These are phyloP conservation scores for Phellinidium pouzarii DNA, from an alignment of 1,284 basidiomycete species.

Conservation along the genomic window DNA sequence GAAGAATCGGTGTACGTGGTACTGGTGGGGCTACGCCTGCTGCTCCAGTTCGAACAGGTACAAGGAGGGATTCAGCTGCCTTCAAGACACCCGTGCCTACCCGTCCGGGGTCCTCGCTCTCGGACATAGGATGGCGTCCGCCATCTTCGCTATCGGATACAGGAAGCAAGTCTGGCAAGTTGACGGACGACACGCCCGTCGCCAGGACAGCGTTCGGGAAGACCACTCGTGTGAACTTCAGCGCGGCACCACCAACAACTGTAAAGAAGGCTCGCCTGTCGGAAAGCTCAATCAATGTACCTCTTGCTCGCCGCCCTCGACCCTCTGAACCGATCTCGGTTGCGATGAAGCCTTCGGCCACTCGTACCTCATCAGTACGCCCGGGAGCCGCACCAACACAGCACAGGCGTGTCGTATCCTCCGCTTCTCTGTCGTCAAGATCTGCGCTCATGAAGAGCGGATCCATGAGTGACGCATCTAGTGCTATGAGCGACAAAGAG, in stretches of 20 bases:
- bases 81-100: constrained; percentile 40
- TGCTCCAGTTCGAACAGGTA: constrained; percentile 25
- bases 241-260: constrained; percentile 23
- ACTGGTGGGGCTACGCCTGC: constrained; percentile 58
- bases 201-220: constrained; percentile 33
- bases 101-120: constrained; percentile 49
- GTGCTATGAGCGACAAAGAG: constrained; percentile 14
- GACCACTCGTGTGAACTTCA: constrained; percentile 41
- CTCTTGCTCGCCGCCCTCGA: constrained; percentile 6
- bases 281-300: constrained; percentile 5
- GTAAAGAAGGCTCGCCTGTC: constrained; percentile 11
- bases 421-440: background rate
- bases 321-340: constrained; percentile 5
- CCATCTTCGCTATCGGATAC: constrained; percentile 50
- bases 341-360: background rate
- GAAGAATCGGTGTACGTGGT: constrained; percentile 55
- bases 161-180: constrained; percentile 33
- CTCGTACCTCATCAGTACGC: background rate
- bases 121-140: constrained; percentile 40
- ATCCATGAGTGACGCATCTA: constrained; percentile 12
- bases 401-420: constrained; percentile 4
- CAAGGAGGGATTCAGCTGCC: constrained; percentile 25
- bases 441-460: constrained; percentile 5
- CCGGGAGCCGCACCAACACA: background rate
- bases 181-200: constrained; percentile 25